phyloP scores from a whole-genome alignment of 371 early-diverging fungal species.

The Mucor sp. region DNA sequence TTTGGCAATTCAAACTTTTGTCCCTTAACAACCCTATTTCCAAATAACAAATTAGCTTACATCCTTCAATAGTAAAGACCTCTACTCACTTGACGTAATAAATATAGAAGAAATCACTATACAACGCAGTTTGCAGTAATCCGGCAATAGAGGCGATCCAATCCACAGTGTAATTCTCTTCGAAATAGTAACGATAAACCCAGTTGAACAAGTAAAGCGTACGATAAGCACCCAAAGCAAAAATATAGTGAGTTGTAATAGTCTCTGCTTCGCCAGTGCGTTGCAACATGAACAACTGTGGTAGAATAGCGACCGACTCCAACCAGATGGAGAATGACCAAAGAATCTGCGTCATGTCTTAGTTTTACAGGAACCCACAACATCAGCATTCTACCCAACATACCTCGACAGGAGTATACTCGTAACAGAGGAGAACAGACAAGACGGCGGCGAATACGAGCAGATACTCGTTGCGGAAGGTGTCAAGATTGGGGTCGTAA shows the following conservation, averaged over 20 bases:
- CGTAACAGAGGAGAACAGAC: conserved; percentile 73
- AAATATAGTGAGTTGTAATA: conserved; percentile 97
- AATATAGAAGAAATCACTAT: conserved; percentile 97
- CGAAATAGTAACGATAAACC: conserved; percentile 87
- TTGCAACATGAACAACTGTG: conserved; percentile 97
- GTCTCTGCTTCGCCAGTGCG: conserved; percentile 99
- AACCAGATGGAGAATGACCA: conserved; percentile 98
- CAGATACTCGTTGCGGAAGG: conserved; percentile 87
- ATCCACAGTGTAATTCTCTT: conserved; percentile 58
- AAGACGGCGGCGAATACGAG: conserved; percentile 65
- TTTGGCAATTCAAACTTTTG: conserved; percentile 78
- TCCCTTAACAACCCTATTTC: conserved; percentile 80
- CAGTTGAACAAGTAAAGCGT: conserved; percentile 95
- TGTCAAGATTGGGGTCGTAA: conserved; percentile 91
- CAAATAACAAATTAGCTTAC: neutral
- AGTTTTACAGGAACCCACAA: neutral
- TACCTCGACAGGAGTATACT: conserved; percentile 76
- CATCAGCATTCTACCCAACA: neutral
- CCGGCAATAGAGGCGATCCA: conserved; percentile 89
- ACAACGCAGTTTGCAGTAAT: conserved; percentile 93
- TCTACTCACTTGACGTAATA: conserved; percentile 86
- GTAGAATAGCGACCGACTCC: conserved; percentile 98
- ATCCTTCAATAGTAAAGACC: neutral
- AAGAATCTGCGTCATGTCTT: conserved; percentile 54
- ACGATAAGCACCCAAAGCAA: conserved; percentile 97